Evolutionary conservation across 2,329 filamentous ascomycete genomes (phyloP).

Genomic region (Fusarium acutatum): DNA sequence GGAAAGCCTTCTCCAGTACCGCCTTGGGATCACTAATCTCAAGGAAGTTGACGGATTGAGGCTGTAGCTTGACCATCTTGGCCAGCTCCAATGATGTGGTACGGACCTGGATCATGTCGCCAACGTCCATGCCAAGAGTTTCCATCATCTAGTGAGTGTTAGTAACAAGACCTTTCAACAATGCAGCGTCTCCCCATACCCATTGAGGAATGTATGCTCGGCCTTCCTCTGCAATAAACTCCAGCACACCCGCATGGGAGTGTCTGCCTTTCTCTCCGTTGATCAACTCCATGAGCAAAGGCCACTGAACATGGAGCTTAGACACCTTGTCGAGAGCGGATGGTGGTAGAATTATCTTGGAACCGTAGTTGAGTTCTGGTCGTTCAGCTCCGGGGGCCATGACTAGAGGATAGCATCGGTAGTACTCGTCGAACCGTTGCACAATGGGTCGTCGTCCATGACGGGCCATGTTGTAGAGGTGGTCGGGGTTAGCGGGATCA

Average conservation of each 20-base stretch:
- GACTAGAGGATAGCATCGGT: conserved; percentile 92
- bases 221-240: conserved; percentile 97
- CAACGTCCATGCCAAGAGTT: conserved; percentile 86
- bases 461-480: conserved; percentile 59
- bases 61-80: conserved; percentile 94
- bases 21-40: conserved; percentile 98
- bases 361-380: conserved; percentile 91
- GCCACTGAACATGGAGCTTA: conserved; percentile 94
- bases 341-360: conserved; percentile 97
- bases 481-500: conserved; percentile 58
- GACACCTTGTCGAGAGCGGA: conserved; percentile 97
- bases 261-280: conserved; percentile 83
- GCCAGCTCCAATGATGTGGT: conserved; percentile 92
- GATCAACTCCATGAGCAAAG: conserved; percentile 94
- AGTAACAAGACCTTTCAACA: conserved; percentile 6
- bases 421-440: conserved; percentile 97
- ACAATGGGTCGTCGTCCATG: conserved; percentile 58
- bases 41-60: conserved; percentile 91
- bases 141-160: conserved; percentile 80
- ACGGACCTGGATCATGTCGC: conserved; percentile 94
- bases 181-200: conserved; percentile 59
- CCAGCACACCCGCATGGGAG: conserved; percentile 93
- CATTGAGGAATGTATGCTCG: conserved; percentile 96
- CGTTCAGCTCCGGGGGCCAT: conserved; percentile 94
- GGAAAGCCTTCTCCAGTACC: conserved; percentile 94